These are phyloP conservation scores for Niebla homalea DNA, from an alignment of 495 filamentous ascomycete genomes.

Conservation along the genomic window DNA sequence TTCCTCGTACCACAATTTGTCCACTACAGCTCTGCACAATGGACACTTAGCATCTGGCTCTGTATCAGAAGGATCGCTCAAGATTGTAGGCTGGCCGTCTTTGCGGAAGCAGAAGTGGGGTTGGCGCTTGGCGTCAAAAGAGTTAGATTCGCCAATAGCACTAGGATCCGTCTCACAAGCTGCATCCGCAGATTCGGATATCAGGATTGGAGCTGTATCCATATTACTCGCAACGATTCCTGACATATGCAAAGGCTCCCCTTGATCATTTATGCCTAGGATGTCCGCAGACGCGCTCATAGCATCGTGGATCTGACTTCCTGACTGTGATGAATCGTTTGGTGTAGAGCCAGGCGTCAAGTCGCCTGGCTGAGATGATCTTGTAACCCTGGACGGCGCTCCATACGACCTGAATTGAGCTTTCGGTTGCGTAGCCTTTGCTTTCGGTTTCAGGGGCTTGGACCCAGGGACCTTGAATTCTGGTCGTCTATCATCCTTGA, in stretches of 20 bases:
- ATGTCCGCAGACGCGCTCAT: neutral
- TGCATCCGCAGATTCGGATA: no score
- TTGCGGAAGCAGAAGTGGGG: neutral
- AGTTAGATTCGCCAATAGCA: no score
- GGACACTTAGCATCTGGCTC: conserved; percentile 35
- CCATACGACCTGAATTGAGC: neutral
- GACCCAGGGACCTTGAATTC: neutral
- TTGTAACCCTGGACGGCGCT: neutral
- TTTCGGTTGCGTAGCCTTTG: neutral
- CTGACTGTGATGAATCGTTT: neutral
- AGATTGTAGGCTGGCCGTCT: neutral
- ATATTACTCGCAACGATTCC: no score
- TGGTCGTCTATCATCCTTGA: neutral
- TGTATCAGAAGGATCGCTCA: neutral
- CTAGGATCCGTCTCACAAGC: no score
- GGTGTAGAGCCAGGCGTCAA: neutral
- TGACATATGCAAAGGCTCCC: no score
- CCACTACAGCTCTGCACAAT: conserved; percentile 53
- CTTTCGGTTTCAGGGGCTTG: neutral
- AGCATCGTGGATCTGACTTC: neutral
- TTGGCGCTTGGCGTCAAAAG: neutral
- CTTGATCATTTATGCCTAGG: neutral
- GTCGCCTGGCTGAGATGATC: neutral
- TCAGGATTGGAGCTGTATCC: no score
- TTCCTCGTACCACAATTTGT: conserved; percentile 32